Conservation (phyloP, 176 grass and related monocot genomes). For the Pharus latifolius region DNA sequence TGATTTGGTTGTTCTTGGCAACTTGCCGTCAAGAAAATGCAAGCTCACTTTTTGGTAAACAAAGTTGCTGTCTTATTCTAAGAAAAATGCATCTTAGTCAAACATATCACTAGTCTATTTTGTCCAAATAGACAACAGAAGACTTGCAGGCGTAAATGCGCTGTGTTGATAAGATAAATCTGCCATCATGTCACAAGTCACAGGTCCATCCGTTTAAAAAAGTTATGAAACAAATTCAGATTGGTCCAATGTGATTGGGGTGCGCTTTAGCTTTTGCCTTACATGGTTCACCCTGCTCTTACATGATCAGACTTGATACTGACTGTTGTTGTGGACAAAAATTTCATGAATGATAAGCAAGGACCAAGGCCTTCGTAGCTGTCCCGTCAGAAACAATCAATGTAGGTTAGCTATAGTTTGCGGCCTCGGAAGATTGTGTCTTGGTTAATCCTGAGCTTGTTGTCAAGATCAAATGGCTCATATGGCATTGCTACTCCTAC, state of each 20-base stretch:
- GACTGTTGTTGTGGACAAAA: too few species aligned
- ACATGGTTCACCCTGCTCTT: too few species aligned
- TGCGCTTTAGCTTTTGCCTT: too few species aligned
- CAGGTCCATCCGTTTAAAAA: background rate
- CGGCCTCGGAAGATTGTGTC: too few species aligned
- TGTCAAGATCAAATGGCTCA: too few species aligned
- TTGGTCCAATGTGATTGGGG: background rate
- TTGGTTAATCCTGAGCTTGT: too few species aligned
- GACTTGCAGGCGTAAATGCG: slow-evolving; percentile 1
- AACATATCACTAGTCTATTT: background rate
- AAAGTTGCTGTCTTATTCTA: background rate
- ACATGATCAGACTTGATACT: too few species aligned
- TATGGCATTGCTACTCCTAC: too few species aligned
- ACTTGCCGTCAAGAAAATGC: background rate
- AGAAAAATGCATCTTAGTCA: background rate
- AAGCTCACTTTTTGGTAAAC: background rate
- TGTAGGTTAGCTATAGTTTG: too few species aligned
- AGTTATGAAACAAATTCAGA: background rate
- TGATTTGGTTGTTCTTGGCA: background rate
- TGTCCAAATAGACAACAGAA: background rate
- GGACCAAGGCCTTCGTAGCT: too few species aligned
- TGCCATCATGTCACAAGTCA: background rate
- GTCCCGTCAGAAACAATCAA: too few species aligned
- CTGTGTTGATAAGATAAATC: background rate
- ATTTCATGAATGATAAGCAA: too few species aligned